These are phyloP conservation scores for Mimosa pudica DNA, from an alignment of 306 rosid genomes.

Conservation along the genomic window DNA sequence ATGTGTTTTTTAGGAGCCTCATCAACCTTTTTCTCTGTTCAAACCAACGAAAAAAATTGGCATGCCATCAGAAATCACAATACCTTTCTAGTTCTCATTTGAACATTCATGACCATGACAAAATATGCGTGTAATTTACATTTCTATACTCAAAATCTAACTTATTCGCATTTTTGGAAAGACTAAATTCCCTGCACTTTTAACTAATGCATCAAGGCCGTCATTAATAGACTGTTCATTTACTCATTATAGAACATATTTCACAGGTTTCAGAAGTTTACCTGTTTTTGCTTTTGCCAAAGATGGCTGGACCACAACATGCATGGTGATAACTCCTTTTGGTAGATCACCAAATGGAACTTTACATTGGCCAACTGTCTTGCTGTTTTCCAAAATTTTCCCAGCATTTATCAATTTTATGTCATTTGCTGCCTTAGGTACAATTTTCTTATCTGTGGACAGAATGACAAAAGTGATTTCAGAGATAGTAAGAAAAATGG, in stretches of 20 bases:
- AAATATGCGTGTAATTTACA: not conserved
- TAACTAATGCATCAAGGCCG: not conserved
- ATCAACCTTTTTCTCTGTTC: constrained; percentile 79
- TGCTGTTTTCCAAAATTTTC: constrained; percentile 89
- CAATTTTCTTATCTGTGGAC: constrained; percentile 64
- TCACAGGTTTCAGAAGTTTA: constrained; percentile 40
- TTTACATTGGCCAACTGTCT: constrained; percentile 88
- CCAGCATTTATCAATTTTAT: constrained; percentile 83
- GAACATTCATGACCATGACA: constrained; percentile 3
- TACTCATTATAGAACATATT: not conserved
- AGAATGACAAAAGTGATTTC: constrained; percentile 29
- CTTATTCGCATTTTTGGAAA: not conserved
- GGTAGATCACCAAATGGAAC: constrained; percentile 82
- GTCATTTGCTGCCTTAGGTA: constrained; percentile 85
- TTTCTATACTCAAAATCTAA: not conserved
- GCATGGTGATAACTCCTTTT: constrained; percentile 81
- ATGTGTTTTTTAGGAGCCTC: constrained; percentile 65
- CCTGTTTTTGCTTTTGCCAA: constrained; percentile 84
- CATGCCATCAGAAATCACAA: constrained; percentile 14
- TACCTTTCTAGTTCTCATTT: constrained; percentile 8
- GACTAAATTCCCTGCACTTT: not conserved
- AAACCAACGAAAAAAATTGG: constrained; percentile 30
- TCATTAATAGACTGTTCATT: constrained; percentile 11
- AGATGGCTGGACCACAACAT: constrained; percentile 89
- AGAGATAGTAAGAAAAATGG: constrained; percentile 13